Percentiles rank a stretch among this genome's conserved stretches.
These are phyloP conservation scores for Aspergillus viridinutans DNA, from an alignment of 2,329 filamentous ascomycete genomes.

Conservation along the genomic window DNA sequence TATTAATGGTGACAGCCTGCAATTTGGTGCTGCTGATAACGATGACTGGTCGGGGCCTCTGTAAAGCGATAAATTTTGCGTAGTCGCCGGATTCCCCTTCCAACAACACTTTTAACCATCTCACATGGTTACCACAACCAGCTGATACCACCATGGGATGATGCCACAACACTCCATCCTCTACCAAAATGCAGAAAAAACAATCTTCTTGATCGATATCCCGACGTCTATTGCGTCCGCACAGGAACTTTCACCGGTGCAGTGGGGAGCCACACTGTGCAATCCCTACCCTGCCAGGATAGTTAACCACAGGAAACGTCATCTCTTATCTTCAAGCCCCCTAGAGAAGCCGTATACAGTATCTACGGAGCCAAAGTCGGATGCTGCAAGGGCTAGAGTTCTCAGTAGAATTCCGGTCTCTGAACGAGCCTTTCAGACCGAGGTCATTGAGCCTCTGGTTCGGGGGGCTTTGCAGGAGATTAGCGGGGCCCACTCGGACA, in stretches of 20 bases:
- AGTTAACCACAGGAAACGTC: slow-evolving; percentile 7
- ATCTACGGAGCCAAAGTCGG: slow-evolving; percentile 49
- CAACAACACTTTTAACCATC: too few relatives aligned
- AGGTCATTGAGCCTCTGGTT: slow-evolving; percentile 30
- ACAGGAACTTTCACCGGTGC: slow-evolving; percentile 37
- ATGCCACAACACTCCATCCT: slow-evolving; percentile 39
- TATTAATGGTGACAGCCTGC: background rate
- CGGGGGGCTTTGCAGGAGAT: slow-evolving; percentile 37
- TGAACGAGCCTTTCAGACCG: slow-evolving; percentile 29
- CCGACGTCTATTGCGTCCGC: slow-evolving; percentile 54
- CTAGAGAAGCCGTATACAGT: slow-evolving; percentile 45
- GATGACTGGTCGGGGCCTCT: background rate
- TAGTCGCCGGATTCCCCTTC: background rate
- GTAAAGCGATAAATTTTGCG: background rate
- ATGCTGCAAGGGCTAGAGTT: slow-evolving; percentile 40
- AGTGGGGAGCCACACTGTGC: slow-evolving; percentile 1
- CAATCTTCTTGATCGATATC: slow-evolving; percentile 54
- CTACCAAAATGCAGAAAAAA: slow-evolving; percentile 45
- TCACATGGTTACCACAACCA: background rate
- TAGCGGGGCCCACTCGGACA: slow-evolving; percentile 7
- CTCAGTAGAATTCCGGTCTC: slow-evolving; percentile 29
- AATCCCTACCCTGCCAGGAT: background rate
- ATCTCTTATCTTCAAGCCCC: slow-evolving; percentile 45
- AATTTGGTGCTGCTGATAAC: background rate
- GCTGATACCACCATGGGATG: background rate